Evolutionary conservation across 352 stramenopile species (phyloP), one percentile per base, ranked within the genome.

Genomic region (Globisporangium camurandrum): DNA sequence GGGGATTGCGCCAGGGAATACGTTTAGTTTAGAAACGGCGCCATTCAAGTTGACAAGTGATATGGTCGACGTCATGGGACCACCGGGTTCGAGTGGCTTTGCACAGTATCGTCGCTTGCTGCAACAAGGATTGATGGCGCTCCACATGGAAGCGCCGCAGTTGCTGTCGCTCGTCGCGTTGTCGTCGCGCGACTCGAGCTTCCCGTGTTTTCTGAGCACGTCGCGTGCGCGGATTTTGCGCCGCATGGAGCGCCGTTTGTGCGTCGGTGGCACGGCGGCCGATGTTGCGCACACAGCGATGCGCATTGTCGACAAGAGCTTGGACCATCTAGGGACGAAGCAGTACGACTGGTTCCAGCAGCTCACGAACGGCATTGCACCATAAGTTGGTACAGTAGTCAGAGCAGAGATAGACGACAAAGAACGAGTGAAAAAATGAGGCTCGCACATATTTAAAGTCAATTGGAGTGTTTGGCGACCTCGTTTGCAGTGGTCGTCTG

Each of bases 41-140:
- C 96, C 96, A 10, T 99, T 99, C 82, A 99, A 99, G 64, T 76
- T 99, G 6, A 98, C 95, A 11, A 77, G 77, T n/a, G 96, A 99
- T 41, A 98, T 98, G 72, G 85, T 98, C 9, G 85, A 97, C 54
- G 77, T 98, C 16, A 94, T 98, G 70, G 88, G 81, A 28, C 88
- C 86, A 6, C 54, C 58, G 2, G 67, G 76, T 37, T 90, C 66
- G 11, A 62, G 74, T 4, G 84, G 75, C 3, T 97, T 98, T 64
- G 85, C 88, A 28, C 77, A 82, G 43, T 98, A 98, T 66, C 76
- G 96, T 17, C 86, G 84, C 44, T 63, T 97, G 23, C 88, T 98
- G 53, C 89, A 79, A 51, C 91, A 91, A 60, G 95, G 95, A 8
- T 95, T 98, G 44, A 65, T 97, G 10, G 95, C 94, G 17, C 61